Conservation (phyloP, 148 eudicot genomes). For the Arctostaphylos glauca region DNA sequence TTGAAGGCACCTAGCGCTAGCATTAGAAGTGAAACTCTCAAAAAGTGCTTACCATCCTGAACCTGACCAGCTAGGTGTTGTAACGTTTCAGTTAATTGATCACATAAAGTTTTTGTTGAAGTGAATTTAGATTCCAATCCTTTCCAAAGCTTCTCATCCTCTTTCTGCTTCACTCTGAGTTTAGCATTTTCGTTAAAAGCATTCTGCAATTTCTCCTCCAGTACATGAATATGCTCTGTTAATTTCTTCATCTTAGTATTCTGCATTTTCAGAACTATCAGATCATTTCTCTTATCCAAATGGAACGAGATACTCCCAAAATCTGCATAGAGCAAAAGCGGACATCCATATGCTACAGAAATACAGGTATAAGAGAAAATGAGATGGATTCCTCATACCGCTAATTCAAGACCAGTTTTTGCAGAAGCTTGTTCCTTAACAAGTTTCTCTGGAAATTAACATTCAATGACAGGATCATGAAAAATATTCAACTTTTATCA, state of each 20-base stretch:
- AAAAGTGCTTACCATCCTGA: conserved; percentile 55
- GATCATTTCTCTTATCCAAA: neutral
- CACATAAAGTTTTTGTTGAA: conserved; percentile 69
- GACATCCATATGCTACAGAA: neutral
- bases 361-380: neutral
- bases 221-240: conserved; percentile 49
- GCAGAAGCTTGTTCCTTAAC: conserved; percentile 93
- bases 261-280: conserved; percentile 38
- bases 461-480: conserved; percentile 15
- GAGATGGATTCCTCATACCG: conserved; percentile 45
- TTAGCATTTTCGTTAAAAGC: conserved; percentile 85
- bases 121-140: conserved; percentile 90
- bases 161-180: conserved; percentile 85
- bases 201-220: conserved; percentile 79
- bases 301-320: neutral
- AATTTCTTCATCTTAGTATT: conserved; percentile 81
- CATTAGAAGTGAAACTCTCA: too few species aligned
- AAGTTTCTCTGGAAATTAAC: conserved; percentile 65
- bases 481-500: neutral
- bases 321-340: neutral
- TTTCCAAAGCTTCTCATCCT: conserved; percentile 85
- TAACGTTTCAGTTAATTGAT: conserved; percentile 82
- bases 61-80: conserved; percentile 72
- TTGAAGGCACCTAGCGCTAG: too few species aligned
- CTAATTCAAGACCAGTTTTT: conserved; percentile 74